These are phyloP conservation scores for Lipomyces yarrowii DNA, from an alignment of 1,139 yeast species.

Conservation along the genomic window DNA sequence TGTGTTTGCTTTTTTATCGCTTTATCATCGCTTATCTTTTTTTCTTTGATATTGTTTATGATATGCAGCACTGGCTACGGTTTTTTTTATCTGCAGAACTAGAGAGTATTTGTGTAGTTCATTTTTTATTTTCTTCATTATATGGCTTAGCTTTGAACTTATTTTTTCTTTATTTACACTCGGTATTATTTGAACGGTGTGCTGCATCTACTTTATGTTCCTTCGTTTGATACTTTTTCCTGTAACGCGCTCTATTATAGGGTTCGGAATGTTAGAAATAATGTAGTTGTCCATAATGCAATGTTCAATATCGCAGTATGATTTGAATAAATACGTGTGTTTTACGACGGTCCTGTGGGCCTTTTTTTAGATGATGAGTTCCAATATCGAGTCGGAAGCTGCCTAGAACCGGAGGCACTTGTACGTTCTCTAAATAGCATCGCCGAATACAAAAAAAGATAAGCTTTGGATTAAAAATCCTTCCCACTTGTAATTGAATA, in stretches of 20 bases:
- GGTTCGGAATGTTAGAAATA: not conserved
- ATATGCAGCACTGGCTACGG: not conserved
- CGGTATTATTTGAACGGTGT: conserved; percentile 6
- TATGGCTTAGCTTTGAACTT: conserved; percentile 1
- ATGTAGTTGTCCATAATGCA: not conserved
- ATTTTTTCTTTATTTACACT: conserved; percentile 1
- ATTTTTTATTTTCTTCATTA: not conserved
- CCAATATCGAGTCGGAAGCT: too few relatives aligned
- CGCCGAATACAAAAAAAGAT: too few relatives aligned
- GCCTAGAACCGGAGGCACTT: too few relatives aligned
- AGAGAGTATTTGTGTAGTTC: not conserved
- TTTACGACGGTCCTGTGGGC: not conserved
- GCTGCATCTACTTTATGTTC: not conserved
- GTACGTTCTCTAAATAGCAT: too few relatives aligned
- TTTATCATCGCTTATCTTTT: not conserved
- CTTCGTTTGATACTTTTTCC: conserved; percentile 1
- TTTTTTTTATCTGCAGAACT: not conserved
- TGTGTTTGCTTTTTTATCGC: conserved; percentile 1
- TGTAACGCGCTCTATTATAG: not conserved
- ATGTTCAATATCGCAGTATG: not conserved
- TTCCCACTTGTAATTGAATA: too few relatives aligned
- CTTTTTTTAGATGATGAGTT: not conserved
- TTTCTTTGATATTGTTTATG: conserved; percentile 2
- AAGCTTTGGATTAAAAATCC: too few relatives aligned
- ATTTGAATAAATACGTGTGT: not conserved